Base-by-base conservation (phyloP, 768 basidiomycete species). In the Termitomyces sp. region DNA sequence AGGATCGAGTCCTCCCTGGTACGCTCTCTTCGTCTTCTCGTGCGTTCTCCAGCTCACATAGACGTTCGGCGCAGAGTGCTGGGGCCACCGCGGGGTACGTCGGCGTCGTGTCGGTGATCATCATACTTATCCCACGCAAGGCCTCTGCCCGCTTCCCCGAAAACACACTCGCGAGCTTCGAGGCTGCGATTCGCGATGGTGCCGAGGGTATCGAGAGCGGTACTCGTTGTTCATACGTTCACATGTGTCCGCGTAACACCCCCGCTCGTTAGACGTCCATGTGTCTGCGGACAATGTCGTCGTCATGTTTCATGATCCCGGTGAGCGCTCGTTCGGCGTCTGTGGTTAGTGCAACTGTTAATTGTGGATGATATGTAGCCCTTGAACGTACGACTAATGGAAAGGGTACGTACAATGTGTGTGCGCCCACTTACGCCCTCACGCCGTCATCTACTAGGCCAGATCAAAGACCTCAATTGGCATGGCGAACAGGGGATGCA, bases 131-230 rank as follows among this genome's bases (percentile, higher is more conserved):
- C 10, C 47, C 47, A 14, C 33, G 11, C 58, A 48, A 94, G 92
- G 94, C 94, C 48, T 94, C 92, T 26, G 83, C 90, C 24, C 77
- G 81, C 18, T 93, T 82, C 72, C 92, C 93, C 4, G 96, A 98
- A 74, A 98, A 98, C 78, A 96, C 94, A 50, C 82, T 94, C 61
- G 92, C 92, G 36, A 93, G 91, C 74, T 98, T 98, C 74, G 87
- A 92, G 70, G 91, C 90, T 62, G 96, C 96, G 68, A 93, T 97
- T 60, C 85, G 86, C 48, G 94, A 97, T 75, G 96, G 96, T 59
- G 89, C 94, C 47, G 94, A 99, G 70, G 95, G 80, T 65, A 96
- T 99, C 67, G 96, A 99, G 82, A 94, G 92, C 71, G 95, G 96
- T 97, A 94, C 75, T 84, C 74, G 76, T 47, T 45, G 32, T 18